Conservation (phyloP, 805 yeast genomes). For the Cyberlindnera misumaiensis region DNA sequence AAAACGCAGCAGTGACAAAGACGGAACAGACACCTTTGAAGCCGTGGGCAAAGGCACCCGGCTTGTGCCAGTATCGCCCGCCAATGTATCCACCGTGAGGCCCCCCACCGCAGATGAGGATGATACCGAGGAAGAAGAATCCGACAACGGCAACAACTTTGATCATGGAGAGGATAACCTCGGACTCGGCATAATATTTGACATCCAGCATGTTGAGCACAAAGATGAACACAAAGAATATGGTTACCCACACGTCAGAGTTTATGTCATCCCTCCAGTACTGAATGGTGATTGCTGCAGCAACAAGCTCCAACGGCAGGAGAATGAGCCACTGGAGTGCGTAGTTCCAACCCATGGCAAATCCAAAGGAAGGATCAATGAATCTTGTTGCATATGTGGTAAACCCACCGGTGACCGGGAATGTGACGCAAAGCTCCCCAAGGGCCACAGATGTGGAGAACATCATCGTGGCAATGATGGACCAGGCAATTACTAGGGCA, state of each 20-base stretch:
- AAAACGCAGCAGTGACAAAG: too few species aligned
- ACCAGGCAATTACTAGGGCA: slow-evolving; percentile 49
- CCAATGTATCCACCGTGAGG: slow-evolving; percentile 44
- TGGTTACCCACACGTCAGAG: slow-evolving; percentile 53
- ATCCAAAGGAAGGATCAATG: slow-evolving; percentile 48
- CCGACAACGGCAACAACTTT: slow-evolving; percentile 43
- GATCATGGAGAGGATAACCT: slow-evolving; percentile 39
- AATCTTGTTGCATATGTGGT: slow-evolving; percentile 43
- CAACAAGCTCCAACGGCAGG: slow-evolving; percentile 52
- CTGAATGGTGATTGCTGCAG: slow-evolving; percentile 48
- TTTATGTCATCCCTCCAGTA: slow-evolving; percentile 44
- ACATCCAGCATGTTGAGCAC: slow-evolving; percentile 46
- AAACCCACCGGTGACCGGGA: slow-evolving; percentile 49
- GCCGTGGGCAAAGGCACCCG: slow-evolving; percentile 46
- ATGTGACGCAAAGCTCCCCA: slow-evolving; percentile 48
- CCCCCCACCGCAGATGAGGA: slow-evolving; percentile 48
- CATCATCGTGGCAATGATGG: slow-evolving; percentile 49
- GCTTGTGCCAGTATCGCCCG: slow-evolving; percentile 42
- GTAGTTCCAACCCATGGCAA: slow-evolving; percentile 47
- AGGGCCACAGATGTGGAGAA: slow-evolving; percentile 50
- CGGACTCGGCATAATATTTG: slow-evolving; percentile 49
- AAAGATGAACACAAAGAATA: slow-evolving; percentile 41
- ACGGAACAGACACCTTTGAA: too few species aligned
- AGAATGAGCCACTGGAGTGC: slow-evolving; percentile 48
- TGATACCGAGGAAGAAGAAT: slow-evolving; percentile 40